Base-by-base conservation (phyloP, 495 filamentous ascomycete genomes). In the Choiromyces venosus region DNA sequence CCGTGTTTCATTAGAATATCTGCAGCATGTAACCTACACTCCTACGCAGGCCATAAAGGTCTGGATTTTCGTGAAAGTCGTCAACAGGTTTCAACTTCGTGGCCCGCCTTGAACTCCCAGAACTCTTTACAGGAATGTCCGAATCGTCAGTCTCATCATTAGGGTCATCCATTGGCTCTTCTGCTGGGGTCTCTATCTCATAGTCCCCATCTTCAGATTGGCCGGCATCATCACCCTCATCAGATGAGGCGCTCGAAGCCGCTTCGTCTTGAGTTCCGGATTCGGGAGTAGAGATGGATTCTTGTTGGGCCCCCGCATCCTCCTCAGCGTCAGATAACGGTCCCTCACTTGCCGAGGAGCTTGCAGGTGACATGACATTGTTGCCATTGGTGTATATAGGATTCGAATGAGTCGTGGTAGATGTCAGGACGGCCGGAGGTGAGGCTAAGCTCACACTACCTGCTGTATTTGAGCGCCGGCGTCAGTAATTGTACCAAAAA, bases 41-140 rank as follows among this genome's bases (percentile, higher is more conserved):
- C 81, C 95, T 87, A 74, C 95, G 88, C 67, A 99, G 85, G 25
- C 94, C 95, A 83, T 97, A 99, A 29, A 99, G 85, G 81, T 97
- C 95, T n/a, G 95, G 95, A 81, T 99, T 93, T 80, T 93, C 89
- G 75, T 88, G 86, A 76, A 97, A 97, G 77, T 88, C 92, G 35
- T 94, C 91, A 38, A 96, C 92, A 65, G 91, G 90, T 84, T 94
- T 97, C 77, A 93, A 89, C 86, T 97, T 97, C 36, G 87, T 81
- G 56, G 87, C 87, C 76, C 87, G 87, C 56, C 84, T 84, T 40
- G 88, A 88, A 36, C 72, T 71, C 37, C 78, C 76, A 12, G 67
- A 39, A 67, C 65, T 75, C 65, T 76, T 72, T 16, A 66, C 40
- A 56, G 75, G 52, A 61, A 61, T 61, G 52, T 61, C 52, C 0